Base-by-base conservation (phyloP, 805 yeast genomes). In the Metschnikowia henanensis region DNA sequence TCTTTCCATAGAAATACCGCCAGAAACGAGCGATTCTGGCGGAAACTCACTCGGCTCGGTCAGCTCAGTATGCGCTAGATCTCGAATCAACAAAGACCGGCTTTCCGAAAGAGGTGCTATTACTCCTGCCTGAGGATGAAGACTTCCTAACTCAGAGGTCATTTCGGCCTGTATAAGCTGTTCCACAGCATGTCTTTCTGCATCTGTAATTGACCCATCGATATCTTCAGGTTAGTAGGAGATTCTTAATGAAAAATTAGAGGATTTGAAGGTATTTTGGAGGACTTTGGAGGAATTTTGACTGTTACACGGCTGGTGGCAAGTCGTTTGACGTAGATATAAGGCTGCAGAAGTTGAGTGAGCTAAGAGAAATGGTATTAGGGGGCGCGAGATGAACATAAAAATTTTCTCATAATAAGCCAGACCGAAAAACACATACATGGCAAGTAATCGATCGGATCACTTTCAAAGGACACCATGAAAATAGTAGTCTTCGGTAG, bases 181-280 rank as follows among this genome's bases (percentile, higher is more conserved):
- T 43, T 71, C 73, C 1, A 72, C 67, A 16, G 61, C 54, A 10
- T 54, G 53, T 41, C 72, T 51, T 40, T 74, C 71, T 25, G 64
- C 64, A 7, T 65, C 62, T 29, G 69, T 53, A 18, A 70, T 62
- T 9, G 60, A 59, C 4, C 53, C 58, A 41, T 72, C 77, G 34
- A 70, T 53, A 41, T 64, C 70, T 52, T 35, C 13, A n/a, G 3
- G 54, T 51, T 50, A 51, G 56, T 47, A 41, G 13, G n/a, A n/a
- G n/a, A n/a, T n/a, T n/a, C n/a, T n/a, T n/a, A n/a, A n/a, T n/a
- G n/a, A n/a, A n/a, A n/a, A n/a, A n/a, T n/a, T n/a, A 28, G 16
- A 2, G 2, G 16, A 13, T 13, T 2, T 3, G 13, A 4, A 28
- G 13, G 16, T n/a, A n/a, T 10, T 13, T 28, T 6, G 8, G 13